phyloP scores from a whole-genome alignment of 2,329 filamentous ascomycete genomes.

The Hypoxylon sp. region DNA sequence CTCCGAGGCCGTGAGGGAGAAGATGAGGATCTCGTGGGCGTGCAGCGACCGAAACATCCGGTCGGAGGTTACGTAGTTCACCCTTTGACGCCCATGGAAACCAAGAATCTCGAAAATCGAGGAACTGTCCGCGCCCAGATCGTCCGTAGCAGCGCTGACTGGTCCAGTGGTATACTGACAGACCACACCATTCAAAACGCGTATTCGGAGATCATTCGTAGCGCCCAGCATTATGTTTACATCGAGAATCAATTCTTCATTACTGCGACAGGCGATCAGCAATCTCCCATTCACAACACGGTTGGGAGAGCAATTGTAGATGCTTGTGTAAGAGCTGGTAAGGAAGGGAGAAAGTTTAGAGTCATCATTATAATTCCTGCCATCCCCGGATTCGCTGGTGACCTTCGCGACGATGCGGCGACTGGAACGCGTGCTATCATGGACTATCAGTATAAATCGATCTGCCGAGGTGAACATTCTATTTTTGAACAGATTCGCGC shows the following conservation, averaged over 20 bases:
- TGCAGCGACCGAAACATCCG: slow-evolving; percentile 90
- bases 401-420: slow-evolving; percentile 86
- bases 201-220: slow-evolving; percentile 86
- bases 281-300: slow-evolving; percentile 87
- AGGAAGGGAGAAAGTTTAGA: slow-evolving; percentile 88
- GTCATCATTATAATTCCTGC: slow-evolving; percentile 93
- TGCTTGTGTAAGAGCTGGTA: slow-evolving; percentile 83
- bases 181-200: slow-evolving; percentile 92
- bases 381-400: slow-evolving; percentile 94
- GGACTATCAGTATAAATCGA: slow-evolving; percentile 98
- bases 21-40: slow-evolving; percentile 87
- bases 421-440: slow-evolving; percentile 93
- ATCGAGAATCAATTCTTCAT: slow-evolving; percentile 99
- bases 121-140: slow-evolving; percentile 87
- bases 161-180: slow-evolving; percentile 90
- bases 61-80: slow-evolving; percentile 90
- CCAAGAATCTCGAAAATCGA: slow-evolving; percentile 73
- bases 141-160: slow-evolving; percentile 91
- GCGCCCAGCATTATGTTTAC: slow-evolving; percentile 93
- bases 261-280: slow-evolving; percentile 90
- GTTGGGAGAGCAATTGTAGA: slow-evolving; percentile 93
- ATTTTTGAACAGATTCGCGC: slow-evolving; percentile 85
- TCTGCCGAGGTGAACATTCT: slow-evolving; percentile 90
- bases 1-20: slow-evolving; percentile 82
- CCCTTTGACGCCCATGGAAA: slow-evolving; percentile 77